Percentiles rank a stretch among this genome's conserved stretches.
These are phyloP conservation scores for Dactylellina cionopaga DNA, from an alignment of 2,329 filamentous ascomycete species.

Conservation along the genomic window DNA sequence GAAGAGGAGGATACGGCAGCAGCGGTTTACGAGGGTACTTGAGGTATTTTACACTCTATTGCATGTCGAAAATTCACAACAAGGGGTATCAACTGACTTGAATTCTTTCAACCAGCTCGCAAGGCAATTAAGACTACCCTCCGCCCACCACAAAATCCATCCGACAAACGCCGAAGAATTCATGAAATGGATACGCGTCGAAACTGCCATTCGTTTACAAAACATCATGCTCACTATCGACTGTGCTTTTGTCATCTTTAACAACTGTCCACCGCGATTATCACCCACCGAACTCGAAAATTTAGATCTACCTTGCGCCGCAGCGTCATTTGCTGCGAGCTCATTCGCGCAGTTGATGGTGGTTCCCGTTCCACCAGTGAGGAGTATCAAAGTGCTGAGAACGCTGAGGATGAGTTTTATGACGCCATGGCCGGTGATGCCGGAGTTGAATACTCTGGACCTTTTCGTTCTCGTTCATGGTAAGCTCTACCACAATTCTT, in stretches of 20 bases:
- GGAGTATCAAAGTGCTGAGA: conserved; percentile 35
- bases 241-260: conserved; percentile 44
- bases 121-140: conserved; percentile 29
- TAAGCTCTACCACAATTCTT: background rate
- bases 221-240: conserved; percentile 45
- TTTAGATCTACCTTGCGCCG: conserved; percentile 30
- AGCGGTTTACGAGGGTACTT: conserved; percentile 26
- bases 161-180: conserved; percentile 24
- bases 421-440: conserved; percentile 14
- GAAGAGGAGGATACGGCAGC: conserved; percentile 36
- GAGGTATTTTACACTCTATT: conserved; percentile 9
- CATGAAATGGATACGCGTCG: conserved; percentile 32
- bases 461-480: conserved; percentile 43
- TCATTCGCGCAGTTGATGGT: conserved; percentile 37
- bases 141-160: conserved; percentile 27
- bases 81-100: background rate
- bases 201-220: conserved; percentile 36
- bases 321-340: conserved; percentile 24
- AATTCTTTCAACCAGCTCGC: conserved; percentile 3
- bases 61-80: background rate
- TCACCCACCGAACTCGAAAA: conserved; percentile 29
- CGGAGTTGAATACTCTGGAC: conserved; percentile 33
- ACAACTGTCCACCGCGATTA: conserved; percentile 35
- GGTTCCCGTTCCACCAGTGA: conserved; percentile 20
- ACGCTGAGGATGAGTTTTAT: conserved; percentile 30